Evolutionary conservation across 805 yeast species (phyloP), one percentile per base, ranked within the genome.

Genomic region (Yarrowia osloensis): DNA sequence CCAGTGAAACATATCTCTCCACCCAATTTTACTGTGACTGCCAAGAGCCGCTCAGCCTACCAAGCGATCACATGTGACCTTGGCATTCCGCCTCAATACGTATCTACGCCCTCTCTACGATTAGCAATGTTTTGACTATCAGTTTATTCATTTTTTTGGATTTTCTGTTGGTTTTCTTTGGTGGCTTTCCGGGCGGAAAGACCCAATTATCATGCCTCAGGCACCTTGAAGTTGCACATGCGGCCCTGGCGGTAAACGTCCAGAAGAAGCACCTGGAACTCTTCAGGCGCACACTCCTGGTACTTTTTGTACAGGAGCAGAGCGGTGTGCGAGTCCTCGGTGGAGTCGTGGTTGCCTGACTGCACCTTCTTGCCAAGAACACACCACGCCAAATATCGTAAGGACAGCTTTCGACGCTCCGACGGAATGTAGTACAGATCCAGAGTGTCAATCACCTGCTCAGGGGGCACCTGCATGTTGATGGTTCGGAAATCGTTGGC

Each of bases 271-370:
- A 76, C 77, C 49, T 89, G 90, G 68, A 94, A 84, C 31, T 79
- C 81, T 0, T 90, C 75, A 3, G 80, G 81, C 63, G 80, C 79
- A 70, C 94, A 80, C 70, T 88, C 87, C 73, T 84, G 77, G 73
- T 90, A 94, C 73, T 85, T 86, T 69, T 85, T 84, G 78, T 90
- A 96, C 39, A 95, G 78, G 52, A 84, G 77, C 71, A 95, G 81
- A 0, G 99, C 98, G 12, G 96, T 88, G 67, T 82, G 80, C 0
- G 99, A 98, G 79, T 95, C 99, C 74, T 95, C 99, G 52, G 95
- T 92, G 0, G 98, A 94, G 75, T 96, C 98, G 77, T 95, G 99
- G 74, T 94, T 94, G 1, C 95, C 97, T 2, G 86, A 86, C 76
- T 95, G 99, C 35, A 96, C 96, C 59, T 86, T 83, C 69, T 86